Evolutionary conservation across 257 asterid species (phyloP).

Genomic region (Scutellaria galericulata): DNA sequence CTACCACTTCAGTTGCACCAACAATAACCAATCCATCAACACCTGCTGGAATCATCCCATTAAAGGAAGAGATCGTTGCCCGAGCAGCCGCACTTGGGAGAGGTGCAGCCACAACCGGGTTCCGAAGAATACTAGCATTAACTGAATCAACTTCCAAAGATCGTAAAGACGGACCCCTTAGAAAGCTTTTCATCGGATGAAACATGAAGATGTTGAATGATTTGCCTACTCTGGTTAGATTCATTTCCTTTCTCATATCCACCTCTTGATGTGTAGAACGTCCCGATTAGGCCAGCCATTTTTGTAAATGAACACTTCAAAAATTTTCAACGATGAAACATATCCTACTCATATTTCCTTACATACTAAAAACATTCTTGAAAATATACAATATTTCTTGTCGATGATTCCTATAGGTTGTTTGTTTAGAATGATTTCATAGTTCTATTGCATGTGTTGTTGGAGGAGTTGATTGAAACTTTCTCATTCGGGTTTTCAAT

Average conservation of each 20-base stretch:
- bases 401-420: background rate
- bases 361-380: background rate
- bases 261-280: slow-evolving; percentile 20
- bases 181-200: slow-evolving; percentile 92
- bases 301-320: slow-evolving; percentile 30
- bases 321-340: background rate
- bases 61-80: slow-evolving; percentile 89
- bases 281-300: slow-evolving; percentile 21
- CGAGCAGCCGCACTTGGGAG: slow-evolving; percentile 98
- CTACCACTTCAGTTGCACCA: slow-evolving; percentile 53
- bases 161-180: slow-evolving; percentile 88
- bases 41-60: slow-evolving; percentile 65
- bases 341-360: background rate
- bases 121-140: slow-evolving; percentile 84
- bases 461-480: background rate
- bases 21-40: slow-evolving; percentile 44
- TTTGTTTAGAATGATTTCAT: background rate
- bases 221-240: slow-evolving; percentile 32
- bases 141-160: slow-evolving; percentile 91
- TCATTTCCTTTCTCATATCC: slow-evolving; percentile 12
- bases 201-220: slow-evolving; percentile 3
- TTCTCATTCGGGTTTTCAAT: background rate
- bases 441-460: background rate
- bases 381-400: background rate
- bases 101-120: slow-evolving; percentile 96